Percentiles rank a stretch among this genome's conserved stretches.
phyloP scores from a whole-genome alignment of 805 yeast species.

The Naumovozyma baii region DNA sequence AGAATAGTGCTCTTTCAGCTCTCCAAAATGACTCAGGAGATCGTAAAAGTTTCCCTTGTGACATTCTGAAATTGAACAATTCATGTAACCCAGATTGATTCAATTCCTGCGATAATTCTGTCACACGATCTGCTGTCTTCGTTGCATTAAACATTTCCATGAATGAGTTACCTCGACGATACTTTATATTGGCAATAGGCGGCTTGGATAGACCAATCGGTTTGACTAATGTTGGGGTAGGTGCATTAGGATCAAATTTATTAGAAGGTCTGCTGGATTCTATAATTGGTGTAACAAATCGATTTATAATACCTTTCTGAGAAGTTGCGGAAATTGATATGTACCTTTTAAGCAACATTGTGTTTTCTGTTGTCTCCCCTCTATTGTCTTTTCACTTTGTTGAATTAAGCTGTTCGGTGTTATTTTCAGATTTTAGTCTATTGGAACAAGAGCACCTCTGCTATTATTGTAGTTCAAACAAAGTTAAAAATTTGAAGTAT shows the following conservation, averaged over 20 bases:
- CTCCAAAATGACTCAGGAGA: conserved; percentile 77
- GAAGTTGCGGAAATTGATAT: neutral
- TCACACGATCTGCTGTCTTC: conserved; percentile 39
- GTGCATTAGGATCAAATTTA: conserved; percentile 24
- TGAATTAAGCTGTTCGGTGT: too few species aligned
- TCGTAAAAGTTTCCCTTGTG: conserved; percentile 74
- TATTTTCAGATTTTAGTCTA: too few species aligned
- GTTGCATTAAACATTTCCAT: conserved; percentile 42
- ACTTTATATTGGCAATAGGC: conserved; percentile 29
- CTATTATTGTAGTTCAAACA: too few species aligned
- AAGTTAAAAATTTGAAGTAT: too few species aligned
- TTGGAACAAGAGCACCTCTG: too few species aligned
- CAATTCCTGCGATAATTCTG: conserved; percentile 51
- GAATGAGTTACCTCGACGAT: conserved; percentile 36
- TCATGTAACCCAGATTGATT: conserved; percentile 61
- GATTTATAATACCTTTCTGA: neutral
- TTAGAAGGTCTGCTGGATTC: neutral
- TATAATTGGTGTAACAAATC: neutral
- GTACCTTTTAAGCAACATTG: neutral
- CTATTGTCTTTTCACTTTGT: too few species aligned
- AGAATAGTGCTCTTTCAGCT: conserved; percentile 60
- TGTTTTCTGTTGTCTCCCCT: too few species aligned
- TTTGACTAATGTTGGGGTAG: conserved; percentile 29
- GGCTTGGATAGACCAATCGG: conserved; percentile 39
- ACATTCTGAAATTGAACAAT: conserved; percentile 53